These are phyloP conservation scores for Gnetum montanum DNA, from an alignment of 75 land plant species.

Conservation along the genomic window DNA sequence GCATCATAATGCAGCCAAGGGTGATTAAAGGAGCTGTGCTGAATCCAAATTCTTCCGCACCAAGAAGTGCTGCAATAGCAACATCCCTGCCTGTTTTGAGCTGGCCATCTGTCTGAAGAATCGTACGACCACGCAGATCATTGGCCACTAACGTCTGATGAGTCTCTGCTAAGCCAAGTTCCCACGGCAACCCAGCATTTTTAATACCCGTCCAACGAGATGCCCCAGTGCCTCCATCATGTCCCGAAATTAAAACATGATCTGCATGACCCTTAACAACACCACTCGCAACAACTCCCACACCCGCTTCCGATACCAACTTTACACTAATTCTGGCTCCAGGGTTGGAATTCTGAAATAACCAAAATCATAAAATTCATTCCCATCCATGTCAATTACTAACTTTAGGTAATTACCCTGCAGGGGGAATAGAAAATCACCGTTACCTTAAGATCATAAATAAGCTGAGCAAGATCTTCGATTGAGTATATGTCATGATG, in stretches of 20 bases:
- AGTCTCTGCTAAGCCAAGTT: slow-evolving; percentile 95
- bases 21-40: slow-evolving; percentile 95
- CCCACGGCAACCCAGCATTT: slow-evolving; percentile 98
- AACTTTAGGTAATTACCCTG: background rate
- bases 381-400: background rate
- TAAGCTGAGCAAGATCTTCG: slow-evolving; percentile 97
- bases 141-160: slow-evolving; percentile 96
- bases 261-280: slow-evolving; percentile 99
- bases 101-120: slow-evolving; percentile 95
- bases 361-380: background rate
- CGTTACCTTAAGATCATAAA: slow-evolving; percentile 94
- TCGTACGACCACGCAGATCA: slow-evolving; percentile 88
- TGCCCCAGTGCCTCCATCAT: slow-evolving; percentile 99
- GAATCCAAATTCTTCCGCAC: slow-evolving; percentile 98
- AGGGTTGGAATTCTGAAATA: slow-evolving; percentile 84
- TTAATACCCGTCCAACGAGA: slow-evolving; percentile 99
- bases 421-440: background rate
- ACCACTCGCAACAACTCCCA: slow-evolving; percentile 96
- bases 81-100: slow-evolving; percentile 94
- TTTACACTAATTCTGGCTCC: slow-evolving; percentile 95
- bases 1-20: slow-evolving; percentile 98
- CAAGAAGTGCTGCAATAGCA: slow-evolving; percentile 87
- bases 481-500: slow-evolving; percentile 99
- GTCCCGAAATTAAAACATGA: slow-evolving; percentile 94
- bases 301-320: slow-evolving; percentile 97